phyloP scores from a whole-genome alignment of 2,329 filamentous ascomycete genomes.

The Alternaria rosae region DNA sequence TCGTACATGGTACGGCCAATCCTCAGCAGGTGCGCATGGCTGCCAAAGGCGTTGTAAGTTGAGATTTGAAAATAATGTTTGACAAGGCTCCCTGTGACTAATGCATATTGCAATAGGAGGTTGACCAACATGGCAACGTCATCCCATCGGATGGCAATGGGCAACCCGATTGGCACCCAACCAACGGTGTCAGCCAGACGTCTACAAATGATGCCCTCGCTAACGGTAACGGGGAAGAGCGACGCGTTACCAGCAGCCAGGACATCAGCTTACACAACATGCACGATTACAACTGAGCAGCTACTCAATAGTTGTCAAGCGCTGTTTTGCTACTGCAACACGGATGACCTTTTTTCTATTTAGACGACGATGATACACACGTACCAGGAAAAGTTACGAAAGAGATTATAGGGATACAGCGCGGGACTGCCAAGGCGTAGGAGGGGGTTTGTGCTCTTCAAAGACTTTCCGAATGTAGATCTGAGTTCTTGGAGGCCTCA shows the following conservation, averaged over 20 bases:
- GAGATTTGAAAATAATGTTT: not conserved
- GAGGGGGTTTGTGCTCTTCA: not conserved
- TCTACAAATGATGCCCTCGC: constrained; percentile 23
- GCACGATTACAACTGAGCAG: constrained; percentile 46
- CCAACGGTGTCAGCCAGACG: constrained; percentile 29
- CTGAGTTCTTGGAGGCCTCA: not conserved
- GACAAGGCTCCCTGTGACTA: constrained; percentile 5
- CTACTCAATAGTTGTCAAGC: not conserved
- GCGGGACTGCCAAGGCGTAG: constrained; percentile 1
- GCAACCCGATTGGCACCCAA: constrained; percentile 34
- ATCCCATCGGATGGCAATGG: constrained; percentile 56
- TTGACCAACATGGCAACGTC: constrained; percentile 64
- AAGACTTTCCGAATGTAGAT: not conserved
- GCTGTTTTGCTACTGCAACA: not conserved
- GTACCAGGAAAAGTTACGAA: constrained; percentile 10
- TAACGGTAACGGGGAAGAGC: constrained; percentile 32
- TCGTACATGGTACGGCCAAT: constrained; percentile 68
- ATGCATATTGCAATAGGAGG: constrained; percentile 42
- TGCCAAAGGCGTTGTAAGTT: constrained; percentile 62
- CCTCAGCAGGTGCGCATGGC: constrained; percentile 68
- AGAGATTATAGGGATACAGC: constrained; percentile 3
- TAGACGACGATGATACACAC: constrained; percentile 4
- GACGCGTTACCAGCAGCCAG: constrained; percentile 56
- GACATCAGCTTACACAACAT: constrained; percentile 69
- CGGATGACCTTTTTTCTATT: not conserved